Percentiles rank a stretch among this genome's conserved stretches.
These are phyloP conservation scores for Argentina anserina DNA, from an alignment of 306 rosid species.

Conservation along the genomic window DNA sequence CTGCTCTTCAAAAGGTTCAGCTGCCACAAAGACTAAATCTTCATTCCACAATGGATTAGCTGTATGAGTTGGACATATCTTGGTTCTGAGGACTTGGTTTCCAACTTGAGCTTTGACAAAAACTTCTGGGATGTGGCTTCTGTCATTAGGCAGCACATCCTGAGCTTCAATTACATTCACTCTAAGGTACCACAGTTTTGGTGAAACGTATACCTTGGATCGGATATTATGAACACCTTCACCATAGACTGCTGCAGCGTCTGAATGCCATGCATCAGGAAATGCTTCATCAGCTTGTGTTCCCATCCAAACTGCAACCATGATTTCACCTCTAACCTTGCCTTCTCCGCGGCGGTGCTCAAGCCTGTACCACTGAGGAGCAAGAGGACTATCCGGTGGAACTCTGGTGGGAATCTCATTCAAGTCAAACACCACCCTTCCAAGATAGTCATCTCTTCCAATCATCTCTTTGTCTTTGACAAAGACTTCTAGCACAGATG, in stretches of 20 bases:
- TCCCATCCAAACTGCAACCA: constrained; percentile 98
- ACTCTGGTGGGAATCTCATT: constrained; percentile 88
- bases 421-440: constrained; percentile 74
- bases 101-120: constrained; percentile 86
- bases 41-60: constrained; percentile 81
- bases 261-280: constrained; percentile 93
- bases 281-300: constrained; percentile 97
- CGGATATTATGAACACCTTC: constrained; percentile 75
- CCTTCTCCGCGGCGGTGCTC: constrained; percentile 71
- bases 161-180: constrained; percentile 87
- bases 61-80: constrained; percentile 52
- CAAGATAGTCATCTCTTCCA: constrained; percentile 85
- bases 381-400: constrained; percentile 92
- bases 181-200: constrained; percentile 89
- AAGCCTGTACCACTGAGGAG: constrained; percentile 91
- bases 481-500: constrained; percentile 72
- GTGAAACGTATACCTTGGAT: constrained; percentile 94
- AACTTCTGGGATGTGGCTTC: constrained; percentile 66
- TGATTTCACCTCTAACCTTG: constrained; percentile 75
- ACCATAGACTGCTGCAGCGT: constrained; percentile 76
- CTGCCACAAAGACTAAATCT: constrained; percentile 83
- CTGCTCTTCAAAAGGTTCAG: constrained; percentile 94
- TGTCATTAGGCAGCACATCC: constrained; percentile 67
- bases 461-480: constrained; percentile 83
- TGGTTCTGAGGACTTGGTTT: constrained; percentile 68